A percentile compares a stretch with the other conserved stretches of the same genome.
Evolutionary conservation across 805 yeast genomes (phyloP).

Genomic region (Yarrowia sp.): DNA sequence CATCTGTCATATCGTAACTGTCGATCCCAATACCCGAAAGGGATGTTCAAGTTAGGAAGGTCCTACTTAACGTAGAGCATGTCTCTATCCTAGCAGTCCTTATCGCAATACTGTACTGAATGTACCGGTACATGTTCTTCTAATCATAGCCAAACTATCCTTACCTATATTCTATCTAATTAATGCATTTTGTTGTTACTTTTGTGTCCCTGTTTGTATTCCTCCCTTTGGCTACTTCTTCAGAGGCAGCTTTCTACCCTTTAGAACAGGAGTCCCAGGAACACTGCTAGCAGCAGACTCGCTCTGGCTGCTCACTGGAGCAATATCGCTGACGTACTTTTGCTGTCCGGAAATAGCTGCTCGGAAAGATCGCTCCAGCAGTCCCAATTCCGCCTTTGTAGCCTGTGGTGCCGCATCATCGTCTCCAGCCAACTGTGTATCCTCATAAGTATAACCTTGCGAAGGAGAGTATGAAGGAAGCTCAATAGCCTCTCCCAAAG

Average conservation of each 20-base stretch:
- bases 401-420: constrained; percentile 1
- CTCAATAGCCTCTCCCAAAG: constrained; percentile 48
- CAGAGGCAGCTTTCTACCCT: constrained; percentile 11
- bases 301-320: neutral
- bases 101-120: too few relatives aligned
- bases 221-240: neutral
- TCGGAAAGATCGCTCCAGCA: constrained; percentile 3
- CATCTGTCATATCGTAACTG: constrained; percentile 14
- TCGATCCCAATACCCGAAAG: too few relatives aligned
- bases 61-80: too few relatives aligned
- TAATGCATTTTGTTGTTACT: neutral
- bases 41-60: too few relatives aligned
- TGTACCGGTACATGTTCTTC: too few relatives aligned
- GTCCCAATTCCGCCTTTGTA: neutral
- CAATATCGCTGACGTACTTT: constrained; percentile 4
- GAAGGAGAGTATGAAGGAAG: constrained; percentile 59
- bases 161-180: neutral
- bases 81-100: too few relatives aligned
- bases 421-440: neutral
- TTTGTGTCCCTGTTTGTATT: neutral
- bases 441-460: constrained; percentile 53
- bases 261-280: constrained; percentile 1
- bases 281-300: constrained; percentile 16
- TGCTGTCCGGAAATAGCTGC: constrained; percentile 19
- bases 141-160: neutral